A percentile compares a stretch with the other conserved stretches of the same genome.
These are phyloP conservation scores for Phaeomoniella chlamydospora DNA, from an alignment of 2,329 filamentous ascomycete species.

Conservation along the genomic window DNA sequence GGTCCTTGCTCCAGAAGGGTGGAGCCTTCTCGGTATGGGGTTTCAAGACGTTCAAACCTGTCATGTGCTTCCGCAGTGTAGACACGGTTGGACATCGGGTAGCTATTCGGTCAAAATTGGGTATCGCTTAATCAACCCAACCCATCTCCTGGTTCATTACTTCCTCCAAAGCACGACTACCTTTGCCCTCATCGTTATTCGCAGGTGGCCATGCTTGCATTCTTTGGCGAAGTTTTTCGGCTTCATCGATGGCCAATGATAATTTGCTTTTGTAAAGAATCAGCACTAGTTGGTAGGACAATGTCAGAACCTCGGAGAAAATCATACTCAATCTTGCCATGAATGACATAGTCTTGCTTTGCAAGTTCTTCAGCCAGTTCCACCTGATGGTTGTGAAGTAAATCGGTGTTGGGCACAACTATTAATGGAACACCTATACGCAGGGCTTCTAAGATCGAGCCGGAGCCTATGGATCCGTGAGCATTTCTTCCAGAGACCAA, in stretches of 20 bases:
- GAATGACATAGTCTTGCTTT: slow-evolving; percentile 60
- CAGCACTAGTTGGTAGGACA: neutral
- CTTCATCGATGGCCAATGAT: slow-evolving; percentile 27
- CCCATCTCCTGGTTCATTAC: slow-evolving; percentile 46
- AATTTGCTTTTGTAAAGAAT: slow-evolving; percentile 25
- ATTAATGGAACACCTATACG: slow-evolving; percentile 63
- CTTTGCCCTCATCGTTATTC: slow-evolving; percentile 26
- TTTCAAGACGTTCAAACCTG: no score
- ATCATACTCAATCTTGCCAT: slow-evolving; percentile 52
- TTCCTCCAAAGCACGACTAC: slow-evolving; percentile 28
- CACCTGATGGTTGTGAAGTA: slow-evolving; percentile 82
- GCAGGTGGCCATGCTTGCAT: slow-evolving; percentile 36
- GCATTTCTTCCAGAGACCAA: neutral
- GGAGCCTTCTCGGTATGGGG: no score
- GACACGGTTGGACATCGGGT: no score
- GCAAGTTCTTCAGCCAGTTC: slow-evolving; percentile 71
- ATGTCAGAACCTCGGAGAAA: neutral
- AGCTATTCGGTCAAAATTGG: no score
- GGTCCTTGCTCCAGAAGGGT: no score
- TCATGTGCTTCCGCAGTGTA: no score
- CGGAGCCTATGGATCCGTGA: slow-evolving; percentile 52
- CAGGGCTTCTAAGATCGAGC: slow-evolving; percentile 73
- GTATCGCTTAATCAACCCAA: slow-evolving; percentile 36
- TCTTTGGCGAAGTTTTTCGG: slow-evolving; percentile 29
- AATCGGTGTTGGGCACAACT: slow-evolving; percentile 69